Percentiles rank a stretch among this genome's conserved stretches.
Conservation (phyloP, 345 rosid species). For the Bretschneidera sinensis region DNA sequence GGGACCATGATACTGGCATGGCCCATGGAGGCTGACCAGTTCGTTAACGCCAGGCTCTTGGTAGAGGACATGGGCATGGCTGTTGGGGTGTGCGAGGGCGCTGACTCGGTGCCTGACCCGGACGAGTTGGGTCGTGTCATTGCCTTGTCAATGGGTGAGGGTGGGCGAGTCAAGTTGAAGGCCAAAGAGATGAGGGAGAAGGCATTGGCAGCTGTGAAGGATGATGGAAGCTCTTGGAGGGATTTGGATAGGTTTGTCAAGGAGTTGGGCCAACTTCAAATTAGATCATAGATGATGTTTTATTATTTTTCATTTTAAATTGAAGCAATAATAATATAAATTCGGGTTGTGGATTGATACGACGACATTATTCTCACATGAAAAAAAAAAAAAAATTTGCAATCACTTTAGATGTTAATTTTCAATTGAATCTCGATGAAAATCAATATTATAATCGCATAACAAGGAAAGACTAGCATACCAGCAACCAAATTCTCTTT, state of each 20-base stretch:
- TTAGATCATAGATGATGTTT: background rate
- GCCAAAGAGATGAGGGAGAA: slow-evolving; percentile 27
- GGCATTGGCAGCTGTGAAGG: slow-evolving; percentile 35
- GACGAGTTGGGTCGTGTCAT: slow-evolving; percentile 31
- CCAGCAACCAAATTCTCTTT: too few species aligned
- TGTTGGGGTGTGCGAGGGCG: slow-evolving; percentile 45
- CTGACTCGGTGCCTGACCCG: slow-evolving; percentile 48
- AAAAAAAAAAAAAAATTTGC: too few species aligned
- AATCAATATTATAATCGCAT: too few species aligned
- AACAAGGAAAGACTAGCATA: too few species aligned
- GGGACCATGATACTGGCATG: slow-evolving; percentile 48
- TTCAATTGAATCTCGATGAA: too few species aligned
- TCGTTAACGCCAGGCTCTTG: slow-evolving; percentile 38
- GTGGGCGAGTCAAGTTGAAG: slow-evolving; percentile 14
- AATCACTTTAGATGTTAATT: too few species aligned
- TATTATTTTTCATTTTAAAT: too few species aligned
- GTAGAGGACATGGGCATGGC: slow-evolving; percentile 56
- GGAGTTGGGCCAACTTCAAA: slow-evolving; percentile 22
- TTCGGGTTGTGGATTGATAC: too few species aligned
- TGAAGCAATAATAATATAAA: too few species aligned
- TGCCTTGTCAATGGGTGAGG: slow-evolving; percentile 18
- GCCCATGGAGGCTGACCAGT: slow-evolving; percentile 82
- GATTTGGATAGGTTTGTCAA: slow-evolving; percentile 35
- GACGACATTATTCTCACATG: too few species aligned
- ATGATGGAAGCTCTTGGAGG: slow-evolving; percentile 36